phyloP scores from a whole-genome alignment of 768 basidiomycete genomes.

The Trametes cinnabarina region DNA sequence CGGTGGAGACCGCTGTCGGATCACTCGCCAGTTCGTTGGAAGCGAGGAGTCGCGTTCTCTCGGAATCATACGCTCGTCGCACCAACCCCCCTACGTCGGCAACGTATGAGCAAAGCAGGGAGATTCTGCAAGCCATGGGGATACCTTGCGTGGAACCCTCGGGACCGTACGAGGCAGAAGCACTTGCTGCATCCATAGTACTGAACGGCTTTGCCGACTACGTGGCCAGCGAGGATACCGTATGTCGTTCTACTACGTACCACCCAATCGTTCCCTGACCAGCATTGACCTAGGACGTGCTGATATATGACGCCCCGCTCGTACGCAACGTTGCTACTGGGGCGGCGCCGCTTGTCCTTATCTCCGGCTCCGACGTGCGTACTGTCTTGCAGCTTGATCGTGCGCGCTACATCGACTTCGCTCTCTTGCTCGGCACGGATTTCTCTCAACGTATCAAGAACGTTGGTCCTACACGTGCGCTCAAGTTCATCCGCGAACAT shows the following conservation, averaged over 20 bases:
- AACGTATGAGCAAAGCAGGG: slow-evolving; percentile 70
- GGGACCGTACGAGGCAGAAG: slow-evolving; percentile 81
- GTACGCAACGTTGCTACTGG: slow-evolving; percentile 71
- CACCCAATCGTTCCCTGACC: neutral
- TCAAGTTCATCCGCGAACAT: slow-evolving; percentile 70
- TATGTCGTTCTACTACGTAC: slow-evolving; percentile 31
- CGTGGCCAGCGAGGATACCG: slow-evolving; percentile 89
- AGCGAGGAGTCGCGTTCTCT: slow-evolving; percentile 54
- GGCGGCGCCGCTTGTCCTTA: slow-evolving; percentile 54
- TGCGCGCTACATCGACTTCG: slow-evolving; percentile 74
- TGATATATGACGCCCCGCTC: slow-evolving; percentile 80
- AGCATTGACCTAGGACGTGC: slow-evolving; percentile 56
- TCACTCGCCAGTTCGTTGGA: slow-evolving; percentile 34
- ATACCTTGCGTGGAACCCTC: slow-evolving; percentile 68
- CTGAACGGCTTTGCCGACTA: slow-evolving; percentile 75
- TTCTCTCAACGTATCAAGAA: slow-evolving; percentile 83
- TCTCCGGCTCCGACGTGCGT: slow-evolving; percentile 66
- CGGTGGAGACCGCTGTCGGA: slow-evolving; percentile 21
- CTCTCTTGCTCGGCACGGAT: slow-evolving; percentile 85
- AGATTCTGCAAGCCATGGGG: slow-evolving; percentile 77
- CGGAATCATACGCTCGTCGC: slow-evolving; percentile 63
- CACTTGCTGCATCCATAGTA: slow-evolving; percentile 77
- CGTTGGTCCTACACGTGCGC: slow-evolving; percentile 75
- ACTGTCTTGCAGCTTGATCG: slow-evolving; percentile 53
- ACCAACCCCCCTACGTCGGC: slow-evolving; percentile 56